Evolutionary conservation across 2,329 filamentous ascomycete genomes (phyloP).

Genomic region (Lachnellula cervina): DNA sequence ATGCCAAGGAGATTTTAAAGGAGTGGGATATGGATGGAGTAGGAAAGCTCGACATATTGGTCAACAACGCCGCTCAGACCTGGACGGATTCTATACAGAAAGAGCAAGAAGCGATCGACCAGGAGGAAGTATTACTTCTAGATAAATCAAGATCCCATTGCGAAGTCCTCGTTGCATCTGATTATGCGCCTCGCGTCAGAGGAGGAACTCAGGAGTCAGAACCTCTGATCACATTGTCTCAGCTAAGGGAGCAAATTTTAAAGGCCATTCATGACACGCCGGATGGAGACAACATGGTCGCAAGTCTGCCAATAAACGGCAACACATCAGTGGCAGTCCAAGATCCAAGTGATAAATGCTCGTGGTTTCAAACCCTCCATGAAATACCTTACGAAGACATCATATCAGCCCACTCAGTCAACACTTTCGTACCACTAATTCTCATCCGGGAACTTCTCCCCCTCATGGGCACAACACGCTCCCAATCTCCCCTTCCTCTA

Average conservation of each 20-base stretch:
- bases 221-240: background rate
- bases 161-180: background rate
- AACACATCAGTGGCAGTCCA: background rate
- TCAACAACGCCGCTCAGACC: slow-evolving; percentile 20
- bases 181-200: slow-evolving; percentile 9
- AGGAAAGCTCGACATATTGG: slow-evolving; percentile 13
- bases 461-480: slow-evolving; percentile 4
- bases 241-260: too few species aligned
- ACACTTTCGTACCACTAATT: slow-evolving; percentile 18
- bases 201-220: slow-evolving; percentile 4
- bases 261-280: too few species aligned
- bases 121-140: background rate
- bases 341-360: background rate
- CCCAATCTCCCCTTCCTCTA: background rate
- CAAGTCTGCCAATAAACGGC: background rate
- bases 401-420: slow-evolving; percentile 19
- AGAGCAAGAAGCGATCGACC: slow-evolving; percentile 7
- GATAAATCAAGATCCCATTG: background rate
- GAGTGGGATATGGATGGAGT: slow-evolving; percentile 1
- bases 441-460: slow-evolving; percentile 15
- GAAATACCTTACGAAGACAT: slow-evolving; percentile 19
- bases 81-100: slow-evolving; percentile 13
- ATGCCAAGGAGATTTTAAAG: slow-evolving; percentile 2
- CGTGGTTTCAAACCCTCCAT: slow-evolving; percentile 13
- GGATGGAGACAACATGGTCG: background rate